phyloP scores from a whole-genome alignment of 345 rosid genomes.

The Salix koriyanagi region DNA sequence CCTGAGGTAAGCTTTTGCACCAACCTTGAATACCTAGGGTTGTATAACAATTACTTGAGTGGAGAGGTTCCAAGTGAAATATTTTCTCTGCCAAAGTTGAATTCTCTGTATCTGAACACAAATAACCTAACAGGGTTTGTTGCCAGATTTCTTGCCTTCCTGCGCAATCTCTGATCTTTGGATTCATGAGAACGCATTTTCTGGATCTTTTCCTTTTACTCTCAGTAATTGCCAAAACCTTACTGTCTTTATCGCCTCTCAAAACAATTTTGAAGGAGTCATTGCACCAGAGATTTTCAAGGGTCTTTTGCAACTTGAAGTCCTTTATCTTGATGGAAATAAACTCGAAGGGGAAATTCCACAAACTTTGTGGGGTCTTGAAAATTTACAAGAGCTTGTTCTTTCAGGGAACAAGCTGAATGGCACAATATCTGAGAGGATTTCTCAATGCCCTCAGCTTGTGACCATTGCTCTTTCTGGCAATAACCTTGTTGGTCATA shows the following conservation, averaged over 20 bases:
- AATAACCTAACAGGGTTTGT: constrained; percentile 31
- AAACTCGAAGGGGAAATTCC: constrained; percentile 35
- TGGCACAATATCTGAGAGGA: constrained; percentile 39
- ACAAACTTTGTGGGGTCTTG: constrained; percentile 33
- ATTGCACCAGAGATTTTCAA: constrained; percentile 24
- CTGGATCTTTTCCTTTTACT: constrained; percentile 24
- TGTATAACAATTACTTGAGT: constrained; percentile 30
- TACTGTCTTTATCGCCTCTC: constrained; percentile 26
- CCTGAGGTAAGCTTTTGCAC: constrained; percentile 31
- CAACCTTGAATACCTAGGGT: constrained; percentile 34
- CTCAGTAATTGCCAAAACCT: constrained; percentile 28
- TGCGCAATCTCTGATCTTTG: constrained; percentile 27
- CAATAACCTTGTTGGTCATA: constrained; percentile 31
- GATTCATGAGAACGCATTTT: constrained; percentile 31
- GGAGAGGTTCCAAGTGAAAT: constrained; percentile 32
- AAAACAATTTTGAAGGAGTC: constrained; percentile 24
- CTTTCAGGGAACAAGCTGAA: constrained; percentile 36
- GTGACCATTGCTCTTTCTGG: constrained; percentile 22
- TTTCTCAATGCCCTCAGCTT: constrained; percentile 23
- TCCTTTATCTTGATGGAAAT: constrained; percentile 30
- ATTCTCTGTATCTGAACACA: constrained; percentile 29
- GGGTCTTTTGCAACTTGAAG: constrained; percentile 24
- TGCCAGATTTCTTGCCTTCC: constrained; percentile 25
- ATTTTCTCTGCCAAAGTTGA: constrained; percentile 27
- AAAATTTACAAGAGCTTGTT: constrained; percentile 26